phyloP scores from a whole-genome alignment of 2,329 filamentous ascomycete species.

The Grosmannia clavigera region DNA sequence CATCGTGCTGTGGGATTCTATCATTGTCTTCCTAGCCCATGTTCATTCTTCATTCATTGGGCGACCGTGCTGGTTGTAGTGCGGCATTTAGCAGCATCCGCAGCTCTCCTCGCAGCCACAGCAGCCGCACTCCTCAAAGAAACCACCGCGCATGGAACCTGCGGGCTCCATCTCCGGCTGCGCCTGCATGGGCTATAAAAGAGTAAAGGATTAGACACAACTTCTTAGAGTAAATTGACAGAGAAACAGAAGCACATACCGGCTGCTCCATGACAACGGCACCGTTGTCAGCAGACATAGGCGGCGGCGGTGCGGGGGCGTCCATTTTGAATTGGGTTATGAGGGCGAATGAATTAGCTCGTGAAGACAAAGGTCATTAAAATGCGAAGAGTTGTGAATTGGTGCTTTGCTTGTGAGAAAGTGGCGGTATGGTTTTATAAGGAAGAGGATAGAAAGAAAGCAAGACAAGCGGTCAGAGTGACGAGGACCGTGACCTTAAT shows the following conservation, averaged over 20 bases:
- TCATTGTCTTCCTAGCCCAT: neutral
- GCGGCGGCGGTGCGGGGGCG: slow-evolving; percentile 18
- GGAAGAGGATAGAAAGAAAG: neutral
- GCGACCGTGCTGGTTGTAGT: neutral
- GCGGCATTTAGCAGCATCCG: slow-evolving; percentile 16
- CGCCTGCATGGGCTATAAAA: slow-evolving; percentile 15
- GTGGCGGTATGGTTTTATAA: neutral
- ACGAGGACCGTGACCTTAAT: neutral
- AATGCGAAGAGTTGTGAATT: neutral
- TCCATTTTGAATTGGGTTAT: slow-evolving; percentile 8
- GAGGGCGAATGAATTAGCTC: neutral
- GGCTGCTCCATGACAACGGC: slow-evolving; percentile 19
- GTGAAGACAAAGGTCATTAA: neutral
- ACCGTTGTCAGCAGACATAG: slow-evolving; percentile 17
- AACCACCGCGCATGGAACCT: slow-evolving; percentile 18
- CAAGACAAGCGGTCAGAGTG: neutral
- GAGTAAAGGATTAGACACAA: neutral
- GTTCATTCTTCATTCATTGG: neutral
- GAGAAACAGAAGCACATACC: slow-evolving; percentile 11
- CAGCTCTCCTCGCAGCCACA: slow-evolving; percentile 19
- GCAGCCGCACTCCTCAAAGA: slow-evolving; percentile 20
- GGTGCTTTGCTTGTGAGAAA: neutral
- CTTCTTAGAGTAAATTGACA: neutral
- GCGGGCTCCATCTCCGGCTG: slow-evolving; percentile 16
- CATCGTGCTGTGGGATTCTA: neutral